phyloP scores from a whole-genome alignment of 805 yeast species.

The Dipodascus geniculatus region DNA sequence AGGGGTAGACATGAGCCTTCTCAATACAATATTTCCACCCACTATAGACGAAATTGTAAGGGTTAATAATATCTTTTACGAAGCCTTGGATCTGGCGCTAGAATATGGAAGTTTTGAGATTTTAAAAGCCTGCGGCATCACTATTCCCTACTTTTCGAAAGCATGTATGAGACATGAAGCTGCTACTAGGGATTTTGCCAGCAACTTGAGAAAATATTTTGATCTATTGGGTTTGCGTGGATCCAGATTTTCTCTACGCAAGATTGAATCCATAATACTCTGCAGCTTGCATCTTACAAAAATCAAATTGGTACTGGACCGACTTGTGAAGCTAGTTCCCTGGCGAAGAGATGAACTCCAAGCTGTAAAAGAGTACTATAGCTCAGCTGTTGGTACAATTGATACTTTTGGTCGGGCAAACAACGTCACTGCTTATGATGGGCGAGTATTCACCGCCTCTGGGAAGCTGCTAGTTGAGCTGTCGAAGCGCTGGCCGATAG shows the following conservation, averaged over 20 bases:
- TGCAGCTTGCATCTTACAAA: slow-evolving; percentile 64
- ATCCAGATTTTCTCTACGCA: slow-evolving; percentile 32
- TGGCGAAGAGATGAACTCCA: slow-evolving; percentile 29
- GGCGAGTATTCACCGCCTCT: slow-evolving; percentile 77
- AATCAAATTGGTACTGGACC: slow-evolving; percentile 52
- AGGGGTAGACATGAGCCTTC: slow-evolving; percentile 44
- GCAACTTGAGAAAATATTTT: slow-evolving; percentile 33
- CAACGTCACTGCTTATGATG: slow-evolving; percentile 35
- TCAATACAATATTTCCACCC: slow-evolving; percentile 82
- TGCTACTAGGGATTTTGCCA: slow-evolving; percentile 57
- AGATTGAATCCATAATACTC: slow-evolving; percentile 49
- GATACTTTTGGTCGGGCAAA: slow-evolving; percentile 67
- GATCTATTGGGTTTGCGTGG: slow-evolving; percentile 19
- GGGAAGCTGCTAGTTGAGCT: slow-evolving; percentile 80
- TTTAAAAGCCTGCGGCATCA: slow-evolving; percentile 65
- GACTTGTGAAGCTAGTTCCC: slow-evolving; percentile 34
- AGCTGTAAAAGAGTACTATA: slow-evolving; percentile 32
- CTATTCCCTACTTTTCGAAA: slow-evolving; percentile 83
- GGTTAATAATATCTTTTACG: slow-evolving; percentile 74
- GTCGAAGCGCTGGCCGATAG: slow-evolving; percentile 80
- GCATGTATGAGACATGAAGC: slow-evolving; percentile 93
- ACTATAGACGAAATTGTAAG: slow-evolving; percentile 90
- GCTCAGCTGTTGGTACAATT: slow-evolving; percentile 50
- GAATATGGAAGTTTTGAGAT: slow-evolving; percentile 67
- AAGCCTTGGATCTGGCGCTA: slow-evolving; percentile 54